A percentile compares a stretch with the other conserved stretches of the same genome.
These are phyloP conservation scores for Dicorynia guianensis DNA, from an alignment of 306 rosid species.

Conservation along the genomic window DNA sequence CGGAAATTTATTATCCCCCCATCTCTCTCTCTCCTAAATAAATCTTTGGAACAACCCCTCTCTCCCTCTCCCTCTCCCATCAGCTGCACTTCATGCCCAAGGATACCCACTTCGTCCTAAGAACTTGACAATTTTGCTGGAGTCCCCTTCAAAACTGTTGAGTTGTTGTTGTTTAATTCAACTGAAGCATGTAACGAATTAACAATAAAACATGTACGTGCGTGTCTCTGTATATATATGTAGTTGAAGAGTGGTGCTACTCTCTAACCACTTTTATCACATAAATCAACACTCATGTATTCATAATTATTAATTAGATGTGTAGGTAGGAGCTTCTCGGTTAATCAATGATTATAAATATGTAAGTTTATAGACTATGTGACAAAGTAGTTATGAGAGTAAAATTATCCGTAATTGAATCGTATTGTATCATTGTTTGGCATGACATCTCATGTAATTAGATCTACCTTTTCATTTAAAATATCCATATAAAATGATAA, in stretches of 20 bases:
- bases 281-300: too few species aligned
- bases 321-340: too few species aligned
- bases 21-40: constrained; percentile 49
- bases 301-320: too few species aligned
- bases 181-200: not conserved
- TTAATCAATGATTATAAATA: too few species aligned
- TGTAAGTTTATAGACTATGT: too few species aligned
- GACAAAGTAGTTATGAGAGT: too few species aligned
- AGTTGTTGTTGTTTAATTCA: constrained; percentile 14
- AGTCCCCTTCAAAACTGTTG: constrained; percentile 6
- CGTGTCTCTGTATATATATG: constrained; percentile 5
- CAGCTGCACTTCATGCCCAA: constrained; percentile 34
- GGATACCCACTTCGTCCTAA: constrained; percentile 17
- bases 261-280: too few species aligned
- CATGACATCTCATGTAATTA: too few species aligned
- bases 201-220: constrained; percentile 3
- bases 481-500: too few species aligned
- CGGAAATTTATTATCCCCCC: constrained; percentile 36
- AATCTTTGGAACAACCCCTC: constrained; percentile 48
- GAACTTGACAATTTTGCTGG: constrained; percentile 18
- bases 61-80: constrained; percentile 30
- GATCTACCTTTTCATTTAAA: too few species aligned
- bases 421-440: too few species aligned
- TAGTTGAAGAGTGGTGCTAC: not conserved
- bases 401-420: too few species aligned